Conservation (phyloP, 176 grass and related monocot species). For the Eragrostis nindensis region DNA sequence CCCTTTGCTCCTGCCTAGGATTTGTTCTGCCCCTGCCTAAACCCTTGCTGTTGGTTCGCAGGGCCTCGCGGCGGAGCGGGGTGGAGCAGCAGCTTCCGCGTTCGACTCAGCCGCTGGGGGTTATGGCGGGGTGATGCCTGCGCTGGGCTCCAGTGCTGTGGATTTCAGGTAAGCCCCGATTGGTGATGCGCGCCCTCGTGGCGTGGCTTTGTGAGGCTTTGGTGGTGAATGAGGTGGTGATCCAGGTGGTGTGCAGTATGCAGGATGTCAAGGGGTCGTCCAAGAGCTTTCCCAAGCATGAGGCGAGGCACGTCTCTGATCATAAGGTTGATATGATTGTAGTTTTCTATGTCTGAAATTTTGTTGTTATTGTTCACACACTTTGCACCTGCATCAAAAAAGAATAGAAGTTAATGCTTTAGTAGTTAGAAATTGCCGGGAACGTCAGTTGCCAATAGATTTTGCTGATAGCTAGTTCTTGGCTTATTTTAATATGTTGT, state of each 20-base stretch:
- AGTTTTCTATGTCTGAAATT: conserved; percentile 13
- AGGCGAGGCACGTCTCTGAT: conserved; percentile 79
- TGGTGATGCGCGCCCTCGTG: neutral
- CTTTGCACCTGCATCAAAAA: neutral
- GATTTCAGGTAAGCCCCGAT: conserved; percentile 67
- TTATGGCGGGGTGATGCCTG: conserved; percentile 32
- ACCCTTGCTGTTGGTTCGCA: conserved; percentile 40
- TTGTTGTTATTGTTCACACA: conserved; percentile 3
- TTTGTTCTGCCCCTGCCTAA: conserved; percentile 14
- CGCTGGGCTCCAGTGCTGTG: conserved; percentile 44
- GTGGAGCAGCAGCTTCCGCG: conserved; percentile 50
- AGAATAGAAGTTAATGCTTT: neutral
- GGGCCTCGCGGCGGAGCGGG: conserved; percentile 87
- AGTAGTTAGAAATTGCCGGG: neutral
- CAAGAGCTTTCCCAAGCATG: conserved; percentile 91
- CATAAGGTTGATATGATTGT: conserved; percentile 67
- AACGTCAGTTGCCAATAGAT: neutral
- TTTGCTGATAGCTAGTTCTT: conserved; percentile 11
- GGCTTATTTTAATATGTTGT: conserved; percentile 41
- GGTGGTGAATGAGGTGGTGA: neutral
- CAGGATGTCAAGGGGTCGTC: conserved; percentile 78
- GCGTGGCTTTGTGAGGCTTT: neutral
- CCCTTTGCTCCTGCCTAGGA: neutral
- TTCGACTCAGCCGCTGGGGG: conserved; percentile 41
- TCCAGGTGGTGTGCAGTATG: conserved; percentile 33